These are phyloP conservation scores for Aureoboletus auriporus DNA, from an alignment of 768 basidiomycete species.

Conservation along the genomic window DNA sequence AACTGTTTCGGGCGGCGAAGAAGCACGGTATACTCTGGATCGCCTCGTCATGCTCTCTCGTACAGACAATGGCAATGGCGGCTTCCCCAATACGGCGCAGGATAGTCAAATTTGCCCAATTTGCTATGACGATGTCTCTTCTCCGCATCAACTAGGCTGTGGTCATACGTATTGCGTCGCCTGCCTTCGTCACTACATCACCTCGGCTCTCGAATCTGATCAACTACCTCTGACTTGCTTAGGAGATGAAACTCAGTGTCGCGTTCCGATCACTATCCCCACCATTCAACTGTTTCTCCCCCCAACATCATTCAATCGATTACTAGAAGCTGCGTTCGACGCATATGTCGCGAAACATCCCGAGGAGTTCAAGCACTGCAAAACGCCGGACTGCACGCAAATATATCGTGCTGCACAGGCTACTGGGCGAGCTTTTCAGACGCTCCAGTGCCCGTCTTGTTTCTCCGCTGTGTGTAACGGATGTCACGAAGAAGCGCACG, in stretches of 20 bases:
- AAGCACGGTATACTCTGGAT: slow-evolving; percentile 45
- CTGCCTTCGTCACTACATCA: slow-evolving; percentile 57
- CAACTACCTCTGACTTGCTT: slow-evolving; percentile 67
- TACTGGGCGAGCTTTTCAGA: slow-evolving; percentile 19
- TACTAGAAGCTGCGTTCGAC: slow-evolving; percentile 55
- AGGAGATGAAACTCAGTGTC: slow-evolving; percentile 59
- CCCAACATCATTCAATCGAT: slow-evolving; percentile 46
- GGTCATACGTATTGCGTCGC: slow-evolving; percentile 64
- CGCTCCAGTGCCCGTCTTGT: slow-evolving; percentile 65
- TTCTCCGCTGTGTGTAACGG: slow-evolving; percentile 58
- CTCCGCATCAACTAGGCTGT: slow-evolving; percentile 51
- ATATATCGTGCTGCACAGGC: slow-evolving; percentile 54
- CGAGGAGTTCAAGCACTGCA: slow-evolving; percentile 66
- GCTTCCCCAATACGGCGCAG: background rate
- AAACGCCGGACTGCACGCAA: slow-evolving; percentile 73
- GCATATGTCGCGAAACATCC: slow-evolving; percentile 55
- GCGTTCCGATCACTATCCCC: slow-evolving; percentile 47
- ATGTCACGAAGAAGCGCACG: slow-evolving; percentile 60
- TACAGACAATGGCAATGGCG: slow-evolving; percentile 14
- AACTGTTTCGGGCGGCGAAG: slow-evolving; percentile 53
- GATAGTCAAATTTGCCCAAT: slow-evolving; percentile 43
- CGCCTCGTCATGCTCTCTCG: slow-evolving; percentile 41
- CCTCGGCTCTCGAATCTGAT: slow-evolving; percentile 49
- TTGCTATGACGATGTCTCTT: slow-evolving; percentile 42
- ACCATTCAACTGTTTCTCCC: slow-evolving; percentile 49